Base-by-base conservation (phyloP, 2,329 filamentous ascomycete genomes). In the Calycina herbarum region DNA sequence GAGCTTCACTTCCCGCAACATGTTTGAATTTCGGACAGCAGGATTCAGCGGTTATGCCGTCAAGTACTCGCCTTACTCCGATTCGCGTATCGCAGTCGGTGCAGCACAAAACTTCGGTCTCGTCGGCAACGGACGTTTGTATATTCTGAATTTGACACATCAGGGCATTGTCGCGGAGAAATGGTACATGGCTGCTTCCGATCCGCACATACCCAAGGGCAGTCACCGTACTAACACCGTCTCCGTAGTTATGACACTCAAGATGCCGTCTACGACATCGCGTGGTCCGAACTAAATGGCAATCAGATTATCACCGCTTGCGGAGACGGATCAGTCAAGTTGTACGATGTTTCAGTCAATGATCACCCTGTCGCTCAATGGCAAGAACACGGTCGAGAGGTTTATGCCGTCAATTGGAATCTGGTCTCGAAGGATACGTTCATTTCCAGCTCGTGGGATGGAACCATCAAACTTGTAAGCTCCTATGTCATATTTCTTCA, bases 31-130 rank as follows among this genome's bases (percentile, higher is more conserved):
- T 81, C 90, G 92, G 70, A 98, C 95, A 27, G 86, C 92, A 76
- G 95, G 95, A 74, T 98, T 88, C 85, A 97, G 98, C 79, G 94
- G 94, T 74, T 97, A 96, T 80, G 92, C 92, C 72, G 93, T 97
- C 79, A 97, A 97, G 80, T 99, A 98, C 83, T 98, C 94, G 64
- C 95, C 95, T 6, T 99, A 97, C 82, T 96, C 96, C 82, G 95
- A 98, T 81, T 95, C 92, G 71, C 89, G 94, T 69, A 88, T 99
- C 70, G 94, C 94, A 65, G 93, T 97, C 73, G 92, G 92, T 35
- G 86, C 91, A 1, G 91, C 93, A n/a, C 88, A 94, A 69, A 98
- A 99, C 82, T 99, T 95, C 80, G 95, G 95, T 48, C 91, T 99
- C 48, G 94, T 99, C 42, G 95, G 95, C 59, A 99, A 99, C 81